A percentile compares a stretch with the other conserved stretches of the same genome.
These are phyloP conservation scores for Collybia sordida DNA, from an alignment of 768 basidiomycete genomes.

Conservation along the genomic window DNA sequence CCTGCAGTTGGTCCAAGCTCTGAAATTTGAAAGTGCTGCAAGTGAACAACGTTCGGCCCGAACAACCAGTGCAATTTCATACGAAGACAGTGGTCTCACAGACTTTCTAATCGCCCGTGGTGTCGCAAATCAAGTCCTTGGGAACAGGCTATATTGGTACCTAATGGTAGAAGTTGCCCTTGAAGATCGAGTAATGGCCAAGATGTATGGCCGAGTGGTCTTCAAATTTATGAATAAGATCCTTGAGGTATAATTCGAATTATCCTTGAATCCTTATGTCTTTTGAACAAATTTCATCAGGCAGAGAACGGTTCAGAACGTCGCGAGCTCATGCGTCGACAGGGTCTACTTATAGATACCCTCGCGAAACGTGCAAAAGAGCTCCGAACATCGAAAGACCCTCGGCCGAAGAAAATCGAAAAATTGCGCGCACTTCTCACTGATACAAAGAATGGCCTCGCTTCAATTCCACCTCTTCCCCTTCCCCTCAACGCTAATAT, in stretches of 20 bases:
- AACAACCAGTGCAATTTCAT: constrained; percentile 72
- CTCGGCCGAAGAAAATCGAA: constrained; percentile 96
- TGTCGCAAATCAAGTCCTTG: constrained; percentile 79
- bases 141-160: constrained; percentile 96
- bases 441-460: constrained; percentile 84
- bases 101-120: constrained; percentile 90
- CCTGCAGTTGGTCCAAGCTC: constrained; percentile 93
- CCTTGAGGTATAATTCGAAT: constrained; percentile 58
- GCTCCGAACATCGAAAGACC: constrained; percentile 86
- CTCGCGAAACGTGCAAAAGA: constrained; percentile 87
- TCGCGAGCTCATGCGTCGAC: constrained; percentile 85
- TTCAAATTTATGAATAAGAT: constrained; percentile 90
- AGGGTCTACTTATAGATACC: constrained; percentile 85
- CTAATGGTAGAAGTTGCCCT: constrained; percentile 94
- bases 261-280: not conserved
- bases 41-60: constrained; percentile 77
- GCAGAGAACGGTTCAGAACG: constrained; percentile 77
- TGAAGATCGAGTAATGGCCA: constrained; percentile 82
- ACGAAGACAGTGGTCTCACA: constrained; percentile 90
- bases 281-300: constrained; percentile 27
- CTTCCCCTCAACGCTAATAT: constrained; percentile 90
- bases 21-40: constrained; percentile 90
- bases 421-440: constrained; percentile 83
- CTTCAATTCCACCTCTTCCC: constrained; percentile 76
- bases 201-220: constrained; percentile 91